These are phyloP conservation scores for Camelina sativa DNA, from an alignment of 345 rosid species.

Conservation along the genomic window DNA sequence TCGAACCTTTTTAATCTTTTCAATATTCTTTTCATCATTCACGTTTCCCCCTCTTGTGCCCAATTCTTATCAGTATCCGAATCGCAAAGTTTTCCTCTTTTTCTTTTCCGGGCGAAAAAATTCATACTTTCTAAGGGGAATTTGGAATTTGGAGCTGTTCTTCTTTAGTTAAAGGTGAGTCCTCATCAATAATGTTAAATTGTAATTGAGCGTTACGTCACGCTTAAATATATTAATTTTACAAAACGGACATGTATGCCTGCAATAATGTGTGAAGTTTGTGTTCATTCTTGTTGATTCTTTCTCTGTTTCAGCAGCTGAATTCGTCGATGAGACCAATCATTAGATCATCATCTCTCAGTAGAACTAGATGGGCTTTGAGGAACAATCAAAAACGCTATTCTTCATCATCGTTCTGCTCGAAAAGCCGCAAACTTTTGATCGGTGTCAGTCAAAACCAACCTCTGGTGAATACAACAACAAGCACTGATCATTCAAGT, in stretches of 20 bases:
- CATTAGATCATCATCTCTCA: slow-evolving; percentile 47
- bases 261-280: too few relatives aligned
- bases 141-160: not conserved
- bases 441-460: slow-evolving; percentile 28
- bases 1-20: slow-evolving; percentile 1
- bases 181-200: slow-evolving; percentile 22
- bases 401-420: slow-evolving; percentile 41
- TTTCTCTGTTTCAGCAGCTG: too few relatives aligned
- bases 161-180: slow-evolving; percentile 22
- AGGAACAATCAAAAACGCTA: slow-evolving; percentile 39
- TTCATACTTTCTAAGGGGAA: not conserved
- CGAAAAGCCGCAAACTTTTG: slow-evolving; percentile 42
- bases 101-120: not conserved
- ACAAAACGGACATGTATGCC: too few relatives aligned
- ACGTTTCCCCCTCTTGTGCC: slow-evolving; percentile 24
- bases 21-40: slow-evolving; percentile 27
- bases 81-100: slow-evolving; percentile 17
- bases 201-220: slow-evolving; percentile 26
- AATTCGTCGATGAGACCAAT: slow-evolving; percentile 60
- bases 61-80: slow-evolving; percentile 17
- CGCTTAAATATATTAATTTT: too few relatives aligned
- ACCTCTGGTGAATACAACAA: slow-evolving; percentile 17
- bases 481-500: slow-evolving; percentile 34
- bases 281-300: too few relatives aligned
- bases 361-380: slow-evolving; percentile 51